Evolutionary conservation across 352 stramenopile species (phyloP).

Genomic region (Phytophthora cactorum): DNA sequence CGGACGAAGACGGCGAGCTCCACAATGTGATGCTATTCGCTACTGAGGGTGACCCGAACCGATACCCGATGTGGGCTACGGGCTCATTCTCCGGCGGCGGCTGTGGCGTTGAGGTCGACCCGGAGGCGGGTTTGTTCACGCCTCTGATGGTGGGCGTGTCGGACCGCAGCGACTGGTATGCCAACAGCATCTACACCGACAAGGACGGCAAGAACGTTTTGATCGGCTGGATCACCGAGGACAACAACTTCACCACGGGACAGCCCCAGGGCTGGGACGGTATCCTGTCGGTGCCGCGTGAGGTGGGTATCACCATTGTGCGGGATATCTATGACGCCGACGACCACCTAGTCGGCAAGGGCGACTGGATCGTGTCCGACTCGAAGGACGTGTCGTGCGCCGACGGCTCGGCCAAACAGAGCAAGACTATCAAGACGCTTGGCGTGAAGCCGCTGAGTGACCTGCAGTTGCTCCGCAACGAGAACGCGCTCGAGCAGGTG

Average conservation of each 20-base stretch:
- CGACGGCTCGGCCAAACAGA: constrained; percentile 30
- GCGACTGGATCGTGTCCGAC: constrained; percentile 67
- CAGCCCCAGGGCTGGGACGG: constrained; percentile 77
- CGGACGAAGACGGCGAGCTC: constrained; percentile 56
- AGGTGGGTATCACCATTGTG: constrained; percentile 58
- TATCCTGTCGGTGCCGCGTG: constrained; percentile 63
- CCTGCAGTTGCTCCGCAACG: constrained; percentile 55
- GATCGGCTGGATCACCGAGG: constrained; percentile 69
- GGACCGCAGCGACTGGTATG: constrained; percentile 74
- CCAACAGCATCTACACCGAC: constrained; percentile 72
- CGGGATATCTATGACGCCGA: constrained; percentile 59
- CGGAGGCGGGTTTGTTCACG: constrained; percentile 46
- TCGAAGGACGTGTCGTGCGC: constrained; percentile 37
- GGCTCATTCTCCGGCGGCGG: constrained; percentile 39
- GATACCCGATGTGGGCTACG: constrained; percentile 71
- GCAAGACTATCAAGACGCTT: constrained; percentile 77
- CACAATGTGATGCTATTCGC: constrained; percentile 76
- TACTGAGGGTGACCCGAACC: constrained; percentile 51
- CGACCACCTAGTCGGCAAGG: constrained; percentile 48
- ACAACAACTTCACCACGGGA: constrained; percentile 49
- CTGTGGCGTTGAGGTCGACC: constrained; percentile 26
- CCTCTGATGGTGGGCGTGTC: constrained; percentile 67
- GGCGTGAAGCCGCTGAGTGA: constrained; percentile 52
- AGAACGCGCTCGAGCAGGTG: constrained; percentile 43
- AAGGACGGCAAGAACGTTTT: constrained; percentile 62